These are phyloP conservation scores for Phytophthora pinifolia DNA, from an alignment of 352 stramenopile genomes.

Conservation along the genomic window DNA sequence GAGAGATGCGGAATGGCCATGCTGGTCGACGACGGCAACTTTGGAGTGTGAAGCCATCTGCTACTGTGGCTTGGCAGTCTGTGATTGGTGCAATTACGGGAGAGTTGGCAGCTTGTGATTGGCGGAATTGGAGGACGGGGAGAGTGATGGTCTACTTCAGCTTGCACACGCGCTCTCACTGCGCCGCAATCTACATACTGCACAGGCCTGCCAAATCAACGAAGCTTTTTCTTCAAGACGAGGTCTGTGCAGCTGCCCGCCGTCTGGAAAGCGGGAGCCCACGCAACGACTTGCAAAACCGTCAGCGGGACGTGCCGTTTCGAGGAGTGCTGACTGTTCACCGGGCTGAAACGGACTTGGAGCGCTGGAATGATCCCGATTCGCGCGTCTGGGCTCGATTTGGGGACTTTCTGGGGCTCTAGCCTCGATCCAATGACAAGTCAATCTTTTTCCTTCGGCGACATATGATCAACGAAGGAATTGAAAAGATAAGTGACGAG, in stretches of 20 bases:
- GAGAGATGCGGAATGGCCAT: conserved; percentile 15
- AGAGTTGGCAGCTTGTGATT: conserved; percentile 22
- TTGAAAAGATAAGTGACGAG: conserved; percentile 46
- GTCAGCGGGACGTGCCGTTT: no score
- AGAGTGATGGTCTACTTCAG: conserved; percentile 26
- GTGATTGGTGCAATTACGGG: conserved; percentile 17
- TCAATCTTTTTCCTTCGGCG: conserved; percentile 51
- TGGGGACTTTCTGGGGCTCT: no score
- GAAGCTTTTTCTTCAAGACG: no score
- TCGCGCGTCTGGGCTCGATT: neutral
- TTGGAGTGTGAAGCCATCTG: conserved; percentile 22
- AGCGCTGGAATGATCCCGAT: no score
- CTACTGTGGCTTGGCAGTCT: conserved; percentile 16
- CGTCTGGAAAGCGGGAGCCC: no score
- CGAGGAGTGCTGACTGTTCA: no score
- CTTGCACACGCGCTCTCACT: conserved; percentile 11
- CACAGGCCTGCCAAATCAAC: no score
- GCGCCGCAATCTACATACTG: no score
- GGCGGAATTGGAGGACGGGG: conserved; percentile 11
- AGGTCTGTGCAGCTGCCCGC: no score
- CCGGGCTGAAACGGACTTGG: no score
- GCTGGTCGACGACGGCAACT: conserved; percentile 16
- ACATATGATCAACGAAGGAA: conserved; percentile 60
- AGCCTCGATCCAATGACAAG: conserved; percentile 41
- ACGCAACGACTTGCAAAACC: no score